A percentile compares a stretch with the other conserved stretches of the same genome.
phyloP scores from a whole-genome alignment of 2,329 filamentous ascomycete genomes.

The Colletotrichum sp. region DNA sequence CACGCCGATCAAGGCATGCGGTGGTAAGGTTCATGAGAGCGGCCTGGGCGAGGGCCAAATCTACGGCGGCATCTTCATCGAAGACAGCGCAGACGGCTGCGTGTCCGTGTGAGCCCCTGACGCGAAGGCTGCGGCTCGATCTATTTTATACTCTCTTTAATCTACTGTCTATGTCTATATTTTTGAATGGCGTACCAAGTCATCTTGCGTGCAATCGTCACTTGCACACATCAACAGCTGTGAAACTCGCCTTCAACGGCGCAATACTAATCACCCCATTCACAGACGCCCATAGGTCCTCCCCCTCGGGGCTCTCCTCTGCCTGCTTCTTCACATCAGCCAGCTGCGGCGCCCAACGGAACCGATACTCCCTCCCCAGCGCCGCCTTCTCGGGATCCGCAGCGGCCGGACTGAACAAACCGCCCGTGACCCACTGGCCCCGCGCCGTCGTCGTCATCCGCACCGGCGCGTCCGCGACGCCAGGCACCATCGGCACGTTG shows the following conservation, averaged over 20 bases:
- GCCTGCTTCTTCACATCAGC: slow-evolving; percentile 20
- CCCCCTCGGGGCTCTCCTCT: slow-evolving; percentile 16
- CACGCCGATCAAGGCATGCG: no score
- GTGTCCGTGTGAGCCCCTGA: slow-evolving; percentile 36
- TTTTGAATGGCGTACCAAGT: not conserved
- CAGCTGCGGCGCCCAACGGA: slow-evolving; percentile 20
- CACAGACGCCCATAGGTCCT: slow-evolving; percentile 22
- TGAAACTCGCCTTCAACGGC: slow-evolving; percentile 19
- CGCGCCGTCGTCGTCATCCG: slow-evolving; percentile 73
- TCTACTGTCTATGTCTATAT: not conserved
- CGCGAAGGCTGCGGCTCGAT: not conserved
- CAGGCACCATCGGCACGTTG: slow-evolving; percentile 70
- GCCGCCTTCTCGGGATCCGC: slow-evolving; percentile 14
- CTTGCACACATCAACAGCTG: not conserved
- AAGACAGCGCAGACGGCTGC: slow-evolving; percentile 46
- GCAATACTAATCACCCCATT: slow-evolving; percentile 20
- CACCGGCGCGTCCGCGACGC: slow-evolving; percentile 62
- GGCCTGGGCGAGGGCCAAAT: slow-evolving; percentile 53
- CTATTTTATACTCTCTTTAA: not conserved
- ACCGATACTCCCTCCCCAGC: slow-evolving; percentile 1
- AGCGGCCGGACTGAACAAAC: slow-evolving; percentile 29
- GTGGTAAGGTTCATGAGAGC: slow-evolving; percentile 23
- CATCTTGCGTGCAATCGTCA: not conserved
- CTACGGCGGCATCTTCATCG: slow-evolving; percentile 55
- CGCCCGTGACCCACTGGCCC: slow-evolving; percentile 65